Conservation (phyloP, 495 filamentous ascomycete species). For the Tuber magnatum region DNA sequence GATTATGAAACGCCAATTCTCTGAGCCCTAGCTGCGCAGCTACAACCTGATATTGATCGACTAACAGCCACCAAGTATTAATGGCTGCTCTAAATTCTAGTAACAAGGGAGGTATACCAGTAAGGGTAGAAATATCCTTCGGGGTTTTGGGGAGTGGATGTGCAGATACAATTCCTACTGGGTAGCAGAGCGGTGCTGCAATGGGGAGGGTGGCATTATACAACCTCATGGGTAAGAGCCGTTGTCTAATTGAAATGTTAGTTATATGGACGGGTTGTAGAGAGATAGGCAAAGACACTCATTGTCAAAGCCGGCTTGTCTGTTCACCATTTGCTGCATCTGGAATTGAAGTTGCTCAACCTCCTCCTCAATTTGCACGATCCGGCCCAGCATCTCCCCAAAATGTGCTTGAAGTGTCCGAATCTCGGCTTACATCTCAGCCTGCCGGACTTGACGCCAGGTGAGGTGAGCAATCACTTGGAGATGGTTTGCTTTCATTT, state of each 20-base stretch:
- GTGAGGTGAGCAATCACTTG: too few relatives aligned
- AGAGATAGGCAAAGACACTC: too few relatives aligned
- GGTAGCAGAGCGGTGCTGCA: constrained; percentile 4
- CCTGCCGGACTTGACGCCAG: too few relatives aligned
- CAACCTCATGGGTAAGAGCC: constrained; percentile 4
- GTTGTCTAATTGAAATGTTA: background rate
- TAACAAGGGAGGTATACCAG: constrained; percentile 7
- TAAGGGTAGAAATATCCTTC: background rate
- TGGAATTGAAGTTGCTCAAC: too few relatives aligned
- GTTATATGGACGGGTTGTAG: too few relatives aligned
- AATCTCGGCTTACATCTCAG: too few relatives aligned
- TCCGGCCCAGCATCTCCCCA: too few relatives aligned
- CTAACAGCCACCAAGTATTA: constrained; percentile 8
- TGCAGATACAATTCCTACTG: background rate
- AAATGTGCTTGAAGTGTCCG: too few relatives aligned
- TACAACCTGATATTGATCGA: background rate
- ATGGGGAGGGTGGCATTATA: background rate
- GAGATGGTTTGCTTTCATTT: too few relatives aligned
- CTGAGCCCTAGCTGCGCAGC: constrained; percentile 6
- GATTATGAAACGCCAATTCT: background rate
- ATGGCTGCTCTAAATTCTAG: background rate
- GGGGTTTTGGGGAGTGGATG: constrained; percentile 5
- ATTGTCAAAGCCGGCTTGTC: too few relatives aligned
- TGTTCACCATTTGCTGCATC: too few relatives aligned
- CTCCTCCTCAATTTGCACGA: too few relatives aligned